Percentiles rank a stretch among this genome's conserved stretches.
Evolutionary conservation across 2,329 filamentous ascomycete genomes (phyloP).

Genomic region (Microdochium bolleyi): DNA sequence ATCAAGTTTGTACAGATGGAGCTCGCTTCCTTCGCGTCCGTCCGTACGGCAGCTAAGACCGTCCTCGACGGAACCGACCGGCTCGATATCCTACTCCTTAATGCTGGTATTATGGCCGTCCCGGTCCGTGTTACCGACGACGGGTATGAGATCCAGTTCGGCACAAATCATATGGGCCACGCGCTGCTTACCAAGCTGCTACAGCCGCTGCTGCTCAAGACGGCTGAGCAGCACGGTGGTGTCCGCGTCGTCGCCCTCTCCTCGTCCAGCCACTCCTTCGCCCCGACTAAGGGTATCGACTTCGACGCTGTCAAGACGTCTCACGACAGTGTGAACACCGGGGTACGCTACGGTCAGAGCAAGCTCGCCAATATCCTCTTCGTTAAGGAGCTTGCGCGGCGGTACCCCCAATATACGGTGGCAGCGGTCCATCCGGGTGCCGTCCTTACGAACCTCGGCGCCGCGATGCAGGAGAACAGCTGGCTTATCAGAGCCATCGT

Average conservation of each 20-base stretch:
- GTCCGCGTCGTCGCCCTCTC: slow-evolving; percentile 14
- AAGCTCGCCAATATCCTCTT: slow-evolving; percentile 40
- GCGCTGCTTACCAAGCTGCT: slow-evolving; percentile 27
- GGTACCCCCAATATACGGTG: neutral
- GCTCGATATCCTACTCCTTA: too few species aligned
- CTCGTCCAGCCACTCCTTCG: slow-evolving; percentile 14
- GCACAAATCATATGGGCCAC: slow-evolving; percentile 34
- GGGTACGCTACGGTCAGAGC: slow-evolving; percentile 33
- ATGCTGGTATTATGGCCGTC: slow-evolving; percentile 24
- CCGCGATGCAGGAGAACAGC: slow-evolving; percentile 2
- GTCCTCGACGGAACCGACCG: too few species aligned
- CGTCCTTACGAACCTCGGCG: slow-evolving; percentile 7
- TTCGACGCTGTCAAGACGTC: slow-evolving; percentile 4
- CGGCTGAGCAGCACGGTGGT: too few species aligned
- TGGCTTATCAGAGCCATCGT: slow-evolving; percentile 3
- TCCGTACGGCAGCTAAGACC: too few species aligned
- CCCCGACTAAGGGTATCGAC: slow-evolving; percentile 14
- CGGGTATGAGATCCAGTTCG: slow-evolving; percentile 35
- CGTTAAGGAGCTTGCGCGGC: slow-evolving; percentile 24
- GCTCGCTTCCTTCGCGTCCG: too few species aligned
- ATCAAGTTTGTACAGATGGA: too few species aligned
- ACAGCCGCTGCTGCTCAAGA: neutral
- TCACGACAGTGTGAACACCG: slow-evolving; percentile 15
- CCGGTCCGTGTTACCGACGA: slow-evolving; percentile 23
- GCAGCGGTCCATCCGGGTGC: slow-evolving; percentile 7